phyloP scores from a whole-genome alignment of 495 filamentous ascomycete genomes.

The Jackrogersella multiformis region DNA sequence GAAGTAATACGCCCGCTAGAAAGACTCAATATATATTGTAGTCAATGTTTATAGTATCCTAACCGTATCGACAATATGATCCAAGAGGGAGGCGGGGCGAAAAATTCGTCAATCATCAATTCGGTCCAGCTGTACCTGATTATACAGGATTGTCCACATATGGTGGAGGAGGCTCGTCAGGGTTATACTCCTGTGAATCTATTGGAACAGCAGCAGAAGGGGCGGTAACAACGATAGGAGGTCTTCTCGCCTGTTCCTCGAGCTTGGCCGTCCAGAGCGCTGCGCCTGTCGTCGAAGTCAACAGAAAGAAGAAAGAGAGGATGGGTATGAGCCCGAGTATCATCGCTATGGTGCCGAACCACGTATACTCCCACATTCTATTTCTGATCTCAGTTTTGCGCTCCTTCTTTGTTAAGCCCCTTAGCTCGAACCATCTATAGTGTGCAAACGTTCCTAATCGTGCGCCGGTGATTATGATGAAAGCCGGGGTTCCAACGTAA shows the following conservation, averaged over 20 bases:
- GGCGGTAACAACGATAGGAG: neutral
- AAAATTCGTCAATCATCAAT: slow-evolving; percentile 4
- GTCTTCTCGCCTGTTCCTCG: slow-evolving; percentile 49
- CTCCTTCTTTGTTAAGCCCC: slow-evolving; percentile 71
- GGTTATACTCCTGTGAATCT: slow-evolving; percentile 37
- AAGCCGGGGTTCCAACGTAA: slow-evolving; percentile 80
- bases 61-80: neutral
- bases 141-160: slow-evolving; percentile 49
- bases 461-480: slow-evolving; percentile 73
- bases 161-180: slow-evolving; percentile 44
- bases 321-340: slow-evolving; percentile 79
- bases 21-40: neutral
- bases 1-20: neutral
- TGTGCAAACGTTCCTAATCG: slow-evolving; percentile 68
- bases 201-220: neutral
- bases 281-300: slow-evolving; percentile 80
- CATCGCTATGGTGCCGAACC: slow-evolving; percentile 67
- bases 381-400: slow-evolving; percentile 68
- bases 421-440: slow-evolving; percentile 81
- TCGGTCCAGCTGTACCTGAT: slow-evolving; percentile 7
- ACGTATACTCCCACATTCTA: slow-evolving; percentile 74
- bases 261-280: slow-evolving; percentile 82
- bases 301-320: slow-evolving; percentile 84
- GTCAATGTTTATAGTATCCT: neutral
- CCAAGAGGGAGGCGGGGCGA: neutral